Conservation (phyloP, 805 yeast genomes). For the Maudiozyma bulderi region DNA sequence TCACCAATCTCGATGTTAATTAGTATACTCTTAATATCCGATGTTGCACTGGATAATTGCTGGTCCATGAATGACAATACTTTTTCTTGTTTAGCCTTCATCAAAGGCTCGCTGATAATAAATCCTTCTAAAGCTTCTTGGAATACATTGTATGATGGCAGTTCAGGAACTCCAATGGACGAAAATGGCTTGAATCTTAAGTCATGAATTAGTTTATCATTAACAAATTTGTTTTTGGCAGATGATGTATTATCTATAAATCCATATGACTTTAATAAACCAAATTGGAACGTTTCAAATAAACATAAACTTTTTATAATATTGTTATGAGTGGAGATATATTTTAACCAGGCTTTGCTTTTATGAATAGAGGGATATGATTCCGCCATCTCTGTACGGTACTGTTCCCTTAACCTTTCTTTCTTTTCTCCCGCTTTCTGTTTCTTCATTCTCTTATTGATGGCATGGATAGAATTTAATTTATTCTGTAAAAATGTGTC, state of each 20-base stretch:
- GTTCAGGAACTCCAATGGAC: slow-evolving; percentile 66
- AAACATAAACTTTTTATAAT: slow-evolving; percentile 25
- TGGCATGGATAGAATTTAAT: slow-evolving; percentile 26
- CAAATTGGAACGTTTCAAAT: slow-evolving; percentile 29
- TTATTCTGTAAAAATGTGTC: slow-evolving; percentile 27
- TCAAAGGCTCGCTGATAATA: slow-evolving; percentile 12
- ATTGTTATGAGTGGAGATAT: slow-evolving; percentile 15
- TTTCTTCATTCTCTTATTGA: slow-evolving; percentile 37
- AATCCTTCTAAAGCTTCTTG: slow-evolving; percentile 16
- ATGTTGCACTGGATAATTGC: slow-evolving; percentile 12
- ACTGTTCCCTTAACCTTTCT: slow-evolving; percentile 30
- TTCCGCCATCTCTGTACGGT: slow-evolving; percentile 25
- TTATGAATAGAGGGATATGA: slow-evolving; percentile 31
- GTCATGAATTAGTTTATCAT: slow-evolving; percentile 32
- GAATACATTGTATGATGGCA: slow-evolving; percentile 39
- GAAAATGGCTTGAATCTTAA: slow-evolving; percentile 73
- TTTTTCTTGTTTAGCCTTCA: slow-evolving; percentile 11
- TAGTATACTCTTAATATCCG: slow-evolving; percentile 9
- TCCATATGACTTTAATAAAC: slow-evolving; percentile 18
- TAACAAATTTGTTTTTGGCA: slow-evolving; percentile 19
- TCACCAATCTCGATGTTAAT: slow-evolving; percentile 16
- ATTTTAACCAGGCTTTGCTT: slow-evolving; percentile 20
- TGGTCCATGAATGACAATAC: slow-evolving; percentile 10
- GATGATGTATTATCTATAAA: slow-evolving; percentile 20
- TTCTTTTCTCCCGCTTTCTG: slow-evolving; percentile 43